Percentiles rank a stretch among this genome's conserved stretches.
These are phyloP conservation scores for Hortiboletus rubellus DNA, from an alignment of 1,284 basidiomycete species.

Conservation along the genomic window DNA sequence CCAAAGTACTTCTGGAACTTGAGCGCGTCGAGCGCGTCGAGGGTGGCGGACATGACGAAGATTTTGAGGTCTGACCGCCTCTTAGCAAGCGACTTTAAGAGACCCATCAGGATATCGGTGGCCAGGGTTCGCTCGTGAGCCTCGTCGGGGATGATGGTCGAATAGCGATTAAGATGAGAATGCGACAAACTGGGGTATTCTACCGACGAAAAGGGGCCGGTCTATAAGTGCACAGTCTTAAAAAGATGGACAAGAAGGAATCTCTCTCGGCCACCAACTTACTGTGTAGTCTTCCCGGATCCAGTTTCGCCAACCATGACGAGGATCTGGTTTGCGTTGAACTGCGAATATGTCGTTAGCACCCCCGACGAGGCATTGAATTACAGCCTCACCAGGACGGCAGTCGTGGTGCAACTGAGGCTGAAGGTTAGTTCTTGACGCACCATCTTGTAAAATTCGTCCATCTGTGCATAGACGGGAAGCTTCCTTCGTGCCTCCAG, in stretches of 20 bases:
- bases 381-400: constrained; percentile 37
- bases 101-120: constrained; percentile 98
- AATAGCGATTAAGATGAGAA: constrained; percentile 90
- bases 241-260: constrained; percentile 20
- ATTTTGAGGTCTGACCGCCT: constrained; percentile 91
- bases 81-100: constrained; percentile 76
- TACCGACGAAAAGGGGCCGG: constrained; percentile 35
- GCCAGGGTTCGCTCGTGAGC: constrained; percentile 98
- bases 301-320: constrained; percentile 99
- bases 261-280: constrained; percentile 35
- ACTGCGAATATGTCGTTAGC: constrained; percentile 46
- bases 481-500: constrained; percentile 83
- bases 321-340: constrained; percentile 85
- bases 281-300: constrained; percentile 98
- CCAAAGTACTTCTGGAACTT: constrained; percentile 98
- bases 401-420: constrained; percentile 16
- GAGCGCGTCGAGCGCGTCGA: constrained; percentile 92
- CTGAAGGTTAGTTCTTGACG: constrained; percentile 35
- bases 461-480: constrained; percentile 93
- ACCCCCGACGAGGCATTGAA: constrained; percentile 21
- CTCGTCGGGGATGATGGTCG: constrained; percentile 98
- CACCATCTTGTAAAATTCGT: constrained; percentile 85
- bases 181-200: constrained; percentile 95
- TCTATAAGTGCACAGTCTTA: constrained; percentile 24
- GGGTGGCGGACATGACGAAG: constrained; percentile 98